phyloP scores from a whole-genome alignment of 257 asterid genomes.

The Solanum lycopersicoides region DNA sequence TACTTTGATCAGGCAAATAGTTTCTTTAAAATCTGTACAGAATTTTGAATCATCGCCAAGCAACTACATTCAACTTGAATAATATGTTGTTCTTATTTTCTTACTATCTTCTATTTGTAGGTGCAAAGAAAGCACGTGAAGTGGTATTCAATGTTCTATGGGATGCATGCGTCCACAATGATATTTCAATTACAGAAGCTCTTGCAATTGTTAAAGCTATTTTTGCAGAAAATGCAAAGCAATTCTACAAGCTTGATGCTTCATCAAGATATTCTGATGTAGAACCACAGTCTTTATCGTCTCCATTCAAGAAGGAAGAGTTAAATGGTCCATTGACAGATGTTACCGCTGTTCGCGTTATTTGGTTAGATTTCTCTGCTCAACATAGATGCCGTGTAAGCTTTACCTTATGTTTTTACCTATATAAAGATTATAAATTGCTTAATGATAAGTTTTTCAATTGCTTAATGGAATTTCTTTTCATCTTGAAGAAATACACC shows the following conservation, averaged over 20 bases:
- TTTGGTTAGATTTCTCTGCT: slow-evolving; percentile 86
- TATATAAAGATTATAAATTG: background rate
- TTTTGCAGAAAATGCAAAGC: slow-evolving; percentile 54
- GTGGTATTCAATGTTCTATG: slow-evolving; percentile 55
- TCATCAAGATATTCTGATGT: background rate
- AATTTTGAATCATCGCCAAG: background rate
- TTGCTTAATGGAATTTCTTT: background rate
- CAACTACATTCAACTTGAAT: background rate
- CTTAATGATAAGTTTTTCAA: background rate
- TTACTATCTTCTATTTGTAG: slow-evolving; percentile 17
- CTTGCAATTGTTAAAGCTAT: slow-evolving; percentile 58
- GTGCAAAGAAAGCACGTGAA: slow-evolving; percentile 88
- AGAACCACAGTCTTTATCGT: background rate
- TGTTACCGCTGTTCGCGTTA: slow-evolving; percentile 48
- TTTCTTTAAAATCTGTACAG: background rate
- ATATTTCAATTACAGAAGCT: slow-evolving; percentile 76
- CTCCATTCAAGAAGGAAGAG: background rate
- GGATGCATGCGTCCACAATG: slow-evolving; percentile 65
- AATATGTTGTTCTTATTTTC: background rate
- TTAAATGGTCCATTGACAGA: slow-evolving; percentile 6
- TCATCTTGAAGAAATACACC: background rate
- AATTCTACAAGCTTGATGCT: slow-evolving; percentile 53
- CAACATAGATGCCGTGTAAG: slow-evolving; percentile 93
- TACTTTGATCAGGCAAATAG: background rate
- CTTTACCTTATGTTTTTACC: background rate